These are phyloP conservation scores for Chlorella sp. DNA, from an alignment of 139 green algal genomes.

Conservation along the genomic window DNA sequence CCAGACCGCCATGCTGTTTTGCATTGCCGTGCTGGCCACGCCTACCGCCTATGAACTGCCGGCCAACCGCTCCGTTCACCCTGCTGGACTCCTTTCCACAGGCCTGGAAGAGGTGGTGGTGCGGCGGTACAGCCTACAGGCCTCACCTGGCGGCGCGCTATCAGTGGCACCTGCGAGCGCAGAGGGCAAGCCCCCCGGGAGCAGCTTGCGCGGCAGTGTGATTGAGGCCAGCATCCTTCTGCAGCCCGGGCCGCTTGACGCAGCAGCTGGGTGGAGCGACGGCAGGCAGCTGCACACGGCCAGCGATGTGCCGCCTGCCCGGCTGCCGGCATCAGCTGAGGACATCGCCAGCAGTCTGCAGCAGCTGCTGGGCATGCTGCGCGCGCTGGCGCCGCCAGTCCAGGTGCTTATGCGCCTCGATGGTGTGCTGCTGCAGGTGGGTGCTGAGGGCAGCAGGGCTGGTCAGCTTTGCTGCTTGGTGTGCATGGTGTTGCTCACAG, in stretches of 20 bases:
- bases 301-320: background rate
- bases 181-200: slow-evolving; percentile 6
- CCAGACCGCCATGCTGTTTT: no score
- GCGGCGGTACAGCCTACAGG: background rate
- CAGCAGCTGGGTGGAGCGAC: background rate
- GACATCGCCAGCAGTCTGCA: slow-evolving; percentile 7
- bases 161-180: background rate
- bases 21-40: no score
- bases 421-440: slow-evolving; percentile 13
- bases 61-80: no score
- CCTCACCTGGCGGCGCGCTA: background rate
- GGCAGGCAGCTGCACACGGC: background rate
- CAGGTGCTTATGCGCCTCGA: slow-evolving; percentile 19
- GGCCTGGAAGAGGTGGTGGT: slow-evolving; percentile 8
- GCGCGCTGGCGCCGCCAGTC: slow-evolving; percentile 27
- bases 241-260: background rate
- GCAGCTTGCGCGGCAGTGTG: slow-evolving; percentile 4
- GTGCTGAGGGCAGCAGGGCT: background rate
- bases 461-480: background rate
- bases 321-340: background rate
- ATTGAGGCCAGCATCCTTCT: background rate
- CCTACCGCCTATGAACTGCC: no score
- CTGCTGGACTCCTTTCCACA: background rate
- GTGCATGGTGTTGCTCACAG: no score
- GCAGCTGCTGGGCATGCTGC: slow-evolving; percentile 34